phyloP scores from a whole-genome alignment of 805 yeast genomes.

The Kodamaea sagamina region DNA sequence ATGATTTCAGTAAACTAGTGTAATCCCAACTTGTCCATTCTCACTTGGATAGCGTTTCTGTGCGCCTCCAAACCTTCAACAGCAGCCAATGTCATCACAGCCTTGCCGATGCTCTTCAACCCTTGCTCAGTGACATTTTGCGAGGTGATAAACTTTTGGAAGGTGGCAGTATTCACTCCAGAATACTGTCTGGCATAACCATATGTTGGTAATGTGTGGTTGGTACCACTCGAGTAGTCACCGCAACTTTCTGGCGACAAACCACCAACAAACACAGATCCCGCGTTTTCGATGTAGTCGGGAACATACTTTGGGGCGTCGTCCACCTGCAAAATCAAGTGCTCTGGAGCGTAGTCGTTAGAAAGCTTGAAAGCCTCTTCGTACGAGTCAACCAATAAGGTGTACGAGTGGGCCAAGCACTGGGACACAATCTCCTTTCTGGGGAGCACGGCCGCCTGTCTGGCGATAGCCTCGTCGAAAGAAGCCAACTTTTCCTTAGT shows the following conservation, averaged over 20 bases:
- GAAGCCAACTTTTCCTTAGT: slow-evolving; percentile 57
- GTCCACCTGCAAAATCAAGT: slow-evolving; percentile 86
- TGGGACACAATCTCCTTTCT: slow-evolving; percentile 91
- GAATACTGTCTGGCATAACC: slow-evolving; percentile 98
- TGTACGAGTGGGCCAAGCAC: slow-evolving; percentile 89
- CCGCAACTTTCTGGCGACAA: slow-evolving; percentile 98
- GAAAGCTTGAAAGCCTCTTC: slow-evolving; percentile 86
- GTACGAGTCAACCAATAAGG: slow-evolving; percentile 64
- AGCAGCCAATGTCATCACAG: slow-evolving; percentile 93
- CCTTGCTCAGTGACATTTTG: slow-evolving; percentile 90
- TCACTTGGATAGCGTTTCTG: slow-evolving; percentile 92
- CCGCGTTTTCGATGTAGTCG: slow-evolving; percentile 82
- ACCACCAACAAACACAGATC: slow-evolving; percentile 94
- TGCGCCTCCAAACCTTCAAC: slow-evolving; percentile 98
- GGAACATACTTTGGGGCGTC: slow-evolving; percentile 73
- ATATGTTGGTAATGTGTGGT: slow-evolving; percentile 97
- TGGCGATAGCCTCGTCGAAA: slow-evolving; percentile 79
- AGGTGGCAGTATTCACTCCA: slow-evolving; percentile 95
- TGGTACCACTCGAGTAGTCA: slow-evolving; percentile 96
- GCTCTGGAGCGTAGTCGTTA: slow-evolving; percentile 96
- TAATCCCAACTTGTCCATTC: slow-evolving; percentile 81
- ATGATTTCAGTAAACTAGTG: slow-evolving; percentile 21
- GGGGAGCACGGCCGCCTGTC: slow-evolving; percentile 82
- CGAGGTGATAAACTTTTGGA: slow-evolving; percentile 91
- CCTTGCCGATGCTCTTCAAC: slow-evolving; percentile 84